Base-by-base conservation (phyloP, 257 asterid genomes). In the Vinca minor region DNA sequence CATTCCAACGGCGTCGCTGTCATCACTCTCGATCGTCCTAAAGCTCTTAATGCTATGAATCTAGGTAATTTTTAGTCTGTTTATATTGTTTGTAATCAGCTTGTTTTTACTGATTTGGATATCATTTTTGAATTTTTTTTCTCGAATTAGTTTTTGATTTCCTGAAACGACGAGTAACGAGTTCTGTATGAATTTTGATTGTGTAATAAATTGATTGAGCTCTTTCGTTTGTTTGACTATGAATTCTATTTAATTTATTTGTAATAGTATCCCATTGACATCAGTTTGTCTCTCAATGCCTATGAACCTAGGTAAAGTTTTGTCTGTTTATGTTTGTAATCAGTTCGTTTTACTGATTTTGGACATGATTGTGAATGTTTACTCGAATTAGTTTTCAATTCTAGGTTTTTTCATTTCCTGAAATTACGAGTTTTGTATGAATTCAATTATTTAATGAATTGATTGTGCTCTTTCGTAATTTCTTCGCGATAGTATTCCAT, bases 251-350 rank as follows among this genome's bases (percentile, higher is more conserved):
- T n/a, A n/a, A n/a, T n/a, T n/a, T n/a, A n/a, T n/a, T n/a, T n/a
- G n/a, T n/a, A n/a, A n/a, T n/a, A n/a, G n/a, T n/a, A n/a, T n/a
- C n/a, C n/a, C n/a, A n/a, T n/a, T n/a, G n/a, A n/a, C n/a, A n/a
- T n/a, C n/a, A n/a, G n/a, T n/a, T n/a, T n/a, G n/a, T n/a, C 94
- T 59, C 96, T 92, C 69, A 92, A 92, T 56, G 98, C 98, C n/a
- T 34, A 89, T 92, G 98, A 85, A 82, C 79, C 47, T 89, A 66
- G 98, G 98, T 89, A 39, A 39, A 7, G 9, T 39, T 39, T 38
- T 5, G 8, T 12, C 17, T 13, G 47, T 42, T 4, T 42, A 42
- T 42, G 0, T 39, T 42, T 2, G 14, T 11, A 17, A 10, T 17
- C 38, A 34, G 4, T 34, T 21, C 41, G 26, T 7, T 53, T 28